Percentiles rank a stretch among this genome's conserved stretches.
Conservation (phyloP, 176 grass and related monocot species). For the Coix lacrymajobi region DNA sequence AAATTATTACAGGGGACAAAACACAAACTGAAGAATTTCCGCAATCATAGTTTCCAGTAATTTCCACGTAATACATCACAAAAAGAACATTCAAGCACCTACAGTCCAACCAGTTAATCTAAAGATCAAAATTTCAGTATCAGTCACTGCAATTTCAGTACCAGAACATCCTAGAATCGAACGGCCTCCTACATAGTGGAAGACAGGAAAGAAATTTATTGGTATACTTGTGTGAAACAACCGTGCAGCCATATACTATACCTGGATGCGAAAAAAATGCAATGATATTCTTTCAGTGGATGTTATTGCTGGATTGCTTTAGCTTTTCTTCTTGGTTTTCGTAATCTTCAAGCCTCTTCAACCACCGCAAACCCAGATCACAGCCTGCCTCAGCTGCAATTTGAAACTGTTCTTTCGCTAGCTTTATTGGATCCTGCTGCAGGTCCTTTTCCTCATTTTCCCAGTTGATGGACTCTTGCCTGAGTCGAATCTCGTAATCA, state of each 20-base stretch:
- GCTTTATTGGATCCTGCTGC: conserved; percentile 45
- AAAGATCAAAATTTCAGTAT: not conserved
- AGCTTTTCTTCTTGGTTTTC: conserved; percentile 34
- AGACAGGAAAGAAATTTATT: not conserved
- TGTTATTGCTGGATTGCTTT: conserved; percentile 36
- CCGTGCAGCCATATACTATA: not conserved
- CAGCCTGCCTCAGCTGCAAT: conserved; percentile 65
- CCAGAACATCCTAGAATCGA: not conserved
- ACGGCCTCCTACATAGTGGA: not conserved
- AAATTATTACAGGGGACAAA: no score
- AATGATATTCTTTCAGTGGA: not conserved
- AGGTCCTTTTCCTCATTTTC: conserved; percentile 39
- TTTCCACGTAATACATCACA: no score
- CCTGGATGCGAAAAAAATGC: not conserved
- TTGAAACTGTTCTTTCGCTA: conserved; percentile 75
- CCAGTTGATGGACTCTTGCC: conserved; percentile 51
- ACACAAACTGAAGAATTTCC: no score
- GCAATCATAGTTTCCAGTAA: no score
- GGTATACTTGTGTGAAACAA: not conserved
- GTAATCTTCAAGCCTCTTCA: conserved; percentile 65
- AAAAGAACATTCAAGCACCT: no score
- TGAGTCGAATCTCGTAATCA: conserved; percentile 71
- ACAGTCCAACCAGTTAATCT: no score
- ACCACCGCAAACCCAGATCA: conserved; percentile 71
- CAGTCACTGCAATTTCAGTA: not conserved